Evolutionary conservation across 345 rosid species (phyloP).

Genomic region (Firmiana major): DNA sequence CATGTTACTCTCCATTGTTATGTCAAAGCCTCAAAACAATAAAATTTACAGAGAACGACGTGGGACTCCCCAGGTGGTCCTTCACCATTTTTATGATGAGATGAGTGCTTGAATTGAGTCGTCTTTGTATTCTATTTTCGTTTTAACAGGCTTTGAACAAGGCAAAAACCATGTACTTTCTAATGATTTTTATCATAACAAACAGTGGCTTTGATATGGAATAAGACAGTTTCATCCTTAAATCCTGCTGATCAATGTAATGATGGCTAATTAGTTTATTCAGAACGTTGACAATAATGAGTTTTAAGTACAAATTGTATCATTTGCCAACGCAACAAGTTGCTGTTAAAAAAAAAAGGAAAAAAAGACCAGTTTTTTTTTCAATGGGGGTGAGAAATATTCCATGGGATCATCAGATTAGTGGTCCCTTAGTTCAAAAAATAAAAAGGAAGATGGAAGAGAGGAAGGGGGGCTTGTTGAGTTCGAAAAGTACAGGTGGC

Average conservation of each 20-base stretch:
- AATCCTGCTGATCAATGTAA: not conserved
- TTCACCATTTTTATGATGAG: not conserved
- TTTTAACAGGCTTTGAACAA: not conserved
- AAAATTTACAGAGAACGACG: not conserved
- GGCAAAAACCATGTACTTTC: not conserved
- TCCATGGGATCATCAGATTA: not conserved
- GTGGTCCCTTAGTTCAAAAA: constrained; percentile 19
- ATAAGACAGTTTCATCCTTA: not conserved
- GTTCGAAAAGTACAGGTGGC: constrained; percentile 38
- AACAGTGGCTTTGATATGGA: not conserved
- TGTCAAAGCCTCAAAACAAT: constrained; percentile 15
- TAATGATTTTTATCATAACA: not conserved
- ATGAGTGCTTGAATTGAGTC: not conserved
- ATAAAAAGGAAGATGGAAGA: not conserved
- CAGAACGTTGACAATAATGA: not conserved
- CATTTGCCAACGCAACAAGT: not conserved
- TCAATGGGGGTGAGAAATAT: not conserved
- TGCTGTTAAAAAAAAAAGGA: not conserved
- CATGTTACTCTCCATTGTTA: not conserved
- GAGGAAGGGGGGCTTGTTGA: not conserved
- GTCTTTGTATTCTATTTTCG: too few species aligned
- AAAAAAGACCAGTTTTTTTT: not conserved
- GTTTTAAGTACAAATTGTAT: not conserved
- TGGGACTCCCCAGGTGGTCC: not conserved
- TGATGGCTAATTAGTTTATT: not conserved